phyloP scores from a whole-genome alignment of 441 rosid species.

The Croton setiger region DNA sequence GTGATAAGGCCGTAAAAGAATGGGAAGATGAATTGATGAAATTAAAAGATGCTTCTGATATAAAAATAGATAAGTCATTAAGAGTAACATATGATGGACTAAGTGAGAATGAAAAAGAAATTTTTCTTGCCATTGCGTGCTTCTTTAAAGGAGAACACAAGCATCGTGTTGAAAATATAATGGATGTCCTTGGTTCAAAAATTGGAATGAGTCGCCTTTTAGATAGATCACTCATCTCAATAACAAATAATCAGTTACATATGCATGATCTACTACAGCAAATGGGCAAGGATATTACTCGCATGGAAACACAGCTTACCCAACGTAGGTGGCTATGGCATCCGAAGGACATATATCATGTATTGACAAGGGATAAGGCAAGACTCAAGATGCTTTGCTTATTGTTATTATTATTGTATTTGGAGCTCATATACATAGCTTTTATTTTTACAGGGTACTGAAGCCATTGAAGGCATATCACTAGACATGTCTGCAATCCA shows the following conservation, averaged over 20 bases:
- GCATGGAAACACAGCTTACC: constrained; percentile 13
- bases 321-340: constrained; percentile 23
- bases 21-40: constrained; percentile 5
- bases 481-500: not conserved
- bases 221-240: constrained; percentile 23
- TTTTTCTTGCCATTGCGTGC: constrained; percentile 46
- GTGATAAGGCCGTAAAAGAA: not conserved
- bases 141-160: constrained; percentile 26
- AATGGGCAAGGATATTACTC: constrained; percentile 27
- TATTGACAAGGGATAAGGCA: constrained; percentile 13
- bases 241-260: not conserved
- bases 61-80: not conserved
- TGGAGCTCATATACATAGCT: too few relatives aligned
- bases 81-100: constrained; percentile 20
- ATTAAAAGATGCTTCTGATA: not conserved
- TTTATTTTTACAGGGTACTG: not conserved
- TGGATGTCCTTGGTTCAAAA: constrained; percentile 15
- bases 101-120: constrained; percentile 16
- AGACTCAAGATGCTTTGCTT: too few relatives aligned
- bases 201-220: constrained; percentile 21
- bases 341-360: constrained; percentile 5
- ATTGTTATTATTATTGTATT: too few relatives aligned
- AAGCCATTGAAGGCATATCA: not conserved
- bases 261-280: constrained; percentile 16
- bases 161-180: constrained; percentile 14